phyloP scores from a whole-genome alignment of 176 grass and related monocot genomes.

The Alloteropsis semialata region DNA sequence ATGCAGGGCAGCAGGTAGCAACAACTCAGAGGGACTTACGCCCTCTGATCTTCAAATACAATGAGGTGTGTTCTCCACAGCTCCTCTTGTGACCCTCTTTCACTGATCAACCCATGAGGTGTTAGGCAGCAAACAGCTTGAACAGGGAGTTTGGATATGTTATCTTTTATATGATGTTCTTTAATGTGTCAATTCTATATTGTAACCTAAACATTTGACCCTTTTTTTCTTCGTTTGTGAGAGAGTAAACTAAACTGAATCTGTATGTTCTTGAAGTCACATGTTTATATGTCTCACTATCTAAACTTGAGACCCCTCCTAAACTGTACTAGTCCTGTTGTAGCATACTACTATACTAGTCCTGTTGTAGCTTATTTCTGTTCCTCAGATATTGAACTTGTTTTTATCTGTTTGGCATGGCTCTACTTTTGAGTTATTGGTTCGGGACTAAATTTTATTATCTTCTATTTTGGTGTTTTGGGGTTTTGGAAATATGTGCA shows the following conservation, averaged over 20 bases:
- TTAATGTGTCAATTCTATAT: neutral
- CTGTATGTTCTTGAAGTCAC: neutral
- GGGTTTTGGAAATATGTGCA: neutral
- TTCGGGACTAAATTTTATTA: neutral
- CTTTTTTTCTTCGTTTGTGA: neutral
- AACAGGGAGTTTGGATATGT: too few species aligned
- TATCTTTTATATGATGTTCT: neutral
- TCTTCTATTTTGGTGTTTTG: slow-evolving; percentile 6
- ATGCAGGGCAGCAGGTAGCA: slow-evolving; percentile 34
- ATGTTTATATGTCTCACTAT: neutral
- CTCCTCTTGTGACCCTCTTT: neutral
- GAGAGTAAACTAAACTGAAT: neutral
- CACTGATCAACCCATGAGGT: too few species aligned
- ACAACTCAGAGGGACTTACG: slow-evolving; percentile 72
- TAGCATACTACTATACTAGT: too few species aligned
- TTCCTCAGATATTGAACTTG: neutral
- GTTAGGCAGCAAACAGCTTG: too few species aligned
- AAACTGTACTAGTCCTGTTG: too few species aligned
- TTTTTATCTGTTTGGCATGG: neutral
- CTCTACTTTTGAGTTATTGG: neutral
- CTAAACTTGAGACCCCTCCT: neutral
- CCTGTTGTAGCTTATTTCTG: neutral
- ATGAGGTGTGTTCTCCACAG: slow-evolving; percentile 54
- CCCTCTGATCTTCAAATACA: slow-evolving; percentile 94
- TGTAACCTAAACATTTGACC: neutral